Base-by-base conservation (phyloP, 1,284 basidiomycete species). In the Microbotryum scabiosae region DNA sequence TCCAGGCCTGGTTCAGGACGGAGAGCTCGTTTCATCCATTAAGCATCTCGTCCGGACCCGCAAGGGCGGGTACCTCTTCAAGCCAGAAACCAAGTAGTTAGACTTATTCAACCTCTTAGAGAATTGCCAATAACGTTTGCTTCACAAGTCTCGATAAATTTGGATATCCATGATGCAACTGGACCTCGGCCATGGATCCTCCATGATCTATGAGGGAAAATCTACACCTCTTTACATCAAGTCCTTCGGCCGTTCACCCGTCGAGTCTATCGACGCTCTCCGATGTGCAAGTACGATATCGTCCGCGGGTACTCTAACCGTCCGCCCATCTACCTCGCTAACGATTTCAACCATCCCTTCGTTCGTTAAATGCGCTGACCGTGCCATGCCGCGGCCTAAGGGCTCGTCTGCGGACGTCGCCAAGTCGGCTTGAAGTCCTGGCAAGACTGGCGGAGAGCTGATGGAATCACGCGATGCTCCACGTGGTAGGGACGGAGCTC, bases 31-130 rank as follows among this genome's bases (percentile, higher is more conserved):
- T 85, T 84, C 2, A 78, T 84, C 18, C 78, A 84, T 61, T 79
- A 90, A 60, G 75, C 56, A 57, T 50, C 48, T 65, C 28, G 57
- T 65, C 51, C 59, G 60, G 63, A 59, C 49, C n/a, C 60, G 63
- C 14, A 59, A 82, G 58, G 86, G 85, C 25, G 89, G 90, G 1
- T 88, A 87, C 75, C 75, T 77, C 57, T 88, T 85, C 74, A 77
- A 75, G 67, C 51, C 26, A 52, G 30, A 52, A 28, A 12, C 47
- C 21, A 23, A 49, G 47, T 49, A 49, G 10, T 12, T 49, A 23
- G 12, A 49, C 23, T 23, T 30, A 25, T 41, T 41, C 16, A 41
- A 5, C 36, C 36, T 41, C 12, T 41, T 41, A 41, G 16, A 41
- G 16, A 41, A 41, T 41, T 18, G 16, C 14, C 14, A 16, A 41